Conservation (phyloP, 73 alveolate genomes). For the Paramecium octaurelia region DNA sequence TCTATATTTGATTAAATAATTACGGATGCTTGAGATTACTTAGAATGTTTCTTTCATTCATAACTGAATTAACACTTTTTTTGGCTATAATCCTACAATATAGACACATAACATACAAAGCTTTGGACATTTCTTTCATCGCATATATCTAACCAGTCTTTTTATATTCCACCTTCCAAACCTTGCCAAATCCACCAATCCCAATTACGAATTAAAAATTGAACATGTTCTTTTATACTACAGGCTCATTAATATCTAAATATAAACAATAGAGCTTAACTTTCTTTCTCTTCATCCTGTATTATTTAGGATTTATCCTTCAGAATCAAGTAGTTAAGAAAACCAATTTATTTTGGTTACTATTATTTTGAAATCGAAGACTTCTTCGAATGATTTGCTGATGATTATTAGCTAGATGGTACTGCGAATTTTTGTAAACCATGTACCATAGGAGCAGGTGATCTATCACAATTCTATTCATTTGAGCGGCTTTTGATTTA, state of each 20-base stretch:
- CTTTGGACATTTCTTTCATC: conserved; percentile 71
- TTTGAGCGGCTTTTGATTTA: neutral
- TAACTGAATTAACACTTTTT: conserved; percentile 50
- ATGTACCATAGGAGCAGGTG: neutral
- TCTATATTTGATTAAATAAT: conserved; percentile 43
- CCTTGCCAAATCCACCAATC: conserved; percentile 82
- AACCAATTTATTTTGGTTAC: neutral
- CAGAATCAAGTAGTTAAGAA: neutral
- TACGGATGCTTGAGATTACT: conserved; percentile 58
- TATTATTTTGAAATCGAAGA: neutral
- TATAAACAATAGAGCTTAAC: neutral
- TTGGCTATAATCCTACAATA: conserved; percentile 32
- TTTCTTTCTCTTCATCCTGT: neutral
- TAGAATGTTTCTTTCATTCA: conserved; percentile 54
- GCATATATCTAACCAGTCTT: conserved; percentile 74
- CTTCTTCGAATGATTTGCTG: conserved; percentile 14
- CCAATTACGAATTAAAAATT: conserved; percentile 73
- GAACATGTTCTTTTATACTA: conserved; percentile 63
- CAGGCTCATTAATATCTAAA: neutral
- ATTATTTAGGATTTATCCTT: neutral
- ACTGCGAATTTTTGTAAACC: neutral
- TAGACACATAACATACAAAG: neutral
- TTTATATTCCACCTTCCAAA: conserved; percentile 77
- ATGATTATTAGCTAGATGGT: neutral
- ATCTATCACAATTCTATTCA: neutral